phyloP scores from a whole-genome alignment of 2,329 filamentous ascomycete species.

The Paecilomyces niveus region DNA sequence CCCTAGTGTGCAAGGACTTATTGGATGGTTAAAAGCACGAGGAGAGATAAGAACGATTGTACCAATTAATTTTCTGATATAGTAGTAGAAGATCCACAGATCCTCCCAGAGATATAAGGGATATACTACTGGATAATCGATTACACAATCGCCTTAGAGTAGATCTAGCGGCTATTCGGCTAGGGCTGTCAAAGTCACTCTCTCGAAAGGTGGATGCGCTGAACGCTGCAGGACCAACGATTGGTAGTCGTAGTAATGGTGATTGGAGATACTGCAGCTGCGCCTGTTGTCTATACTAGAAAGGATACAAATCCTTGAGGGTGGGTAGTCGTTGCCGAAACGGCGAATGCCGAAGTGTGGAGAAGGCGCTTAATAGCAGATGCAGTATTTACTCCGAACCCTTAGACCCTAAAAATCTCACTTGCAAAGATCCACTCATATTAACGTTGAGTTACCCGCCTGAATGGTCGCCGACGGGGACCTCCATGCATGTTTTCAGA shows the following conservation, averaged over 20 bases:
- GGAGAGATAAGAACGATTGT: not conserved
- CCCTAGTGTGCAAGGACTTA: not conserved
- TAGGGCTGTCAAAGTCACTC: not conserved
- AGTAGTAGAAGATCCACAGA: not conserved
- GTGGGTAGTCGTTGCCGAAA: not conserved
- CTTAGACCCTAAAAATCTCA: not conserved
- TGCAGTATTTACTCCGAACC: not conserved
- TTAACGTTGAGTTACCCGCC: not conserved
- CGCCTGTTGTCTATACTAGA: not conserved
- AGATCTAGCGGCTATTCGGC: not conserved
- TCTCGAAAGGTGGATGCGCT: not conserved
- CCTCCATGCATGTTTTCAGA: conserved; percentile 1
- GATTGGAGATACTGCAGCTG: not conserved
- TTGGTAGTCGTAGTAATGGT: no score
- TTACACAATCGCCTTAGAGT: not conserved
- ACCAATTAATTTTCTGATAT: not conserved
- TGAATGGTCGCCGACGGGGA: not conserved
- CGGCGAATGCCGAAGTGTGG: not conserved
- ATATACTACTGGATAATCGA: not conserved
- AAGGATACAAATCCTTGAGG: not conserved
- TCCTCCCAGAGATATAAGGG: not conserved
- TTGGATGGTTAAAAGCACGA: not conserved
- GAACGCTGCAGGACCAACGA: not conserved
- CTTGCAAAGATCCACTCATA: not conserved
- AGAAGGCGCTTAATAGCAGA: not conserved